Conservation (phyloP, 2,329 filamentous ascomycete species). For the Penicillium sp. region DNA sequence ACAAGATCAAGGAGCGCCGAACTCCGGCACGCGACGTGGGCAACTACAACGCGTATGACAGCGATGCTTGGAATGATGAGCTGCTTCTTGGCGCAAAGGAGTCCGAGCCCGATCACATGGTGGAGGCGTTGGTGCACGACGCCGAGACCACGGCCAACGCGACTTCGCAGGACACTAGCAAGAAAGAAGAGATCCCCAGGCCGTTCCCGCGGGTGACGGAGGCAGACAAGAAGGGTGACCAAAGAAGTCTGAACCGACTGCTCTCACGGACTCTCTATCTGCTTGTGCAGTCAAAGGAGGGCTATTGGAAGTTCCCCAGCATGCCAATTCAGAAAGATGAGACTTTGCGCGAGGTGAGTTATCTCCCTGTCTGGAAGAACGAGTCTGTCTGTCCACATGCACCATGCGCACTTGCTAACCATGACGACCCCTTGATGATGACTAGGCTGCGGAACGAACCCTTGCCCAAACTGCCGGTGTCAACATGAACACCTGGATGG, state of each 20-base stretch:
- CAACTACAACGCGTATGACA: conserved; percentile 67
- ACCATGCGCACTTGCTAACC: not conserved
- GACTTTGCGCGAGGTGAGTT: conserved; percentile 72
- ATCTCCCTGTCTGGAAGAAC: not conserved
- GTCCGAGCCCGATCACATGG: conserved; percentile 57
- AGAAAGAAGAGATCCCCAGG: conserved; percentile 62
- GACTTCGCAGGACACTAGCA: conserved; percentile 37
- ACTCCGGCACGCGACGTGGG: conserved; percentile 80
- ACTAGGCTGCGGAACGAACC: conserved; percentile 72
- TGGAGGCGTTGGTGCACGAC: conserved; percentile 67
- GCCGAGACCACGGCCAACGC: conserved; percentile 52
- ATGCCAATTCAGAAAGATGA: conserved; percentile 64
- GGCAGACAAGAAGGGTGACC: conserved; percentile 70
- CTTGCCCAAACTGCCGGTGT: conserved; percentile 70
- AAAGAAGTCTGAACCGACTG: conserved; percentile 69
- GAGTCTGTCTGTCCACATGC: too few species aligned
- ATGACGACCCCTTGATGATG: conserved; percentile 2
- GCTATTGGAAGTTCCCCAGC: conserved; percentile 75
- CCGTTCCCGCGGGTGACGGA: conserved; percentile 67
- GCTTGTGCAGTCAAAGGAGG: conserved; percentile 65
- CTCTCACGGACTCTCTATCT: conserved; percentile 82
- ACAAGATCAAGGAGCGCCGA: conserved; percentile 71
- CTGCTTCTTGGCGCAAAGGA: conserved; percentile 66
- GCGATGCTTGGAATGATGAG: conserved; percentile 87
- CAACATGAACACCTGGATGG: conserved; percentile 99